These are phyloP conservation scores for Epichloe elymi DNA, from an alignment of 2,329 filamentous ascomycete species.

Conservation along the genomic window DNA sequence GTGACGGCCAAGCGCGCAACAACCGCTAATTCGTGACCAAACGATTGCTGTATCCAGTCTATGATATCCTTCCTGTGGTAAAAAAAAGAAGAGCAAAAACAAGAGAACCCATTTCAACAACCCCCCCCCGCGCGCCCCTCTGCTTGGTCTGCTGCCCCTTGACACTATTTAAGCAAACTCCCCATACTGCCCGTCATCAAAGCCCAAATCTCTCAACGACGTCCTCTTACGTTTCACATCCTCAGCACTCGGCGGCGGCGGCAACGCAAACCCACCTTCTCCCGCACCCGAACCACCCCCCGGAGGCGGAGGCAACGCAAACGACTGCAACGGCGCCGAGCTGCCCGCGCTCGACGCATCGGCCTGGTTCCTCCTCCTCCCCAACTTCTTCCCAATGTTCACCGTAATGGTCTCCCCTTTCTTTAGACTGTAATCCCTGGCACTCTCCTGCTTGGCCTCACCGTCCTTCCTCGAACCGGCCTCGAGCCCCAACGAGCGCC, in stretches of 20 bases:
- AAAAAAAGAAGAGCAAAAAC: background rate
- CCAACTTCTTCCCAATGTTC: conserved; percentile 50
- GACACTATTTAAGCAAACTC: conserved; percentile 50
- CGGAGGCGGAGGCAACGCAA: conserved; percentile 66
- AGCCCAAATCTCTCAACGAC: conserved; percentile 55
- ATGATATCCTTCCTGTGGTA: background rate
- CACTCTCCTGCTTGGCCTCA: conserved; percentile 22
- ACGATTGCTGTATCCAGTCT: conserved; percentile 1
- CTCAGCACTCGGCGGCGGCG: conserved; percentile 52
- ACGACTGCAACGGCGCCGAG: conserved; percentile 33
- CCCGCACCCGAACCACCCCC: conserved; percentile 15
- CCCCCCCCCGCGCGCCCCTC: no score
- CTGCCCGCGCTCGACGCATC: conserved; percentile 4
- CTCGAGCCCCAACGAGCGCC: conserved; percentile 54
- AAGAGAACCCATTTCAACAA: background rate
- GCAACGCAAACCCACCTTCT: conserved; percentile 38
- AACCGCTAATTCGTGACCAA: background rate
- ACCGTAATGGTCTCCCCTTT: conserved; percentile 83
- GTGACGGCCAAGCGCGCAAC: background rate
- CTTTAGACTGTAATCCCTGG: conserved; percentile 69
- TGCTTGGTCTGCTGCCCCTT: background rate
- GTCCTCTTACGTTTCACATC: conserved; percentile 47
- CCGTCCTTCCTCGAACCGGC: conserved; percentile 17
- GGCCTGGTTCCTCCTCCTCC: conserved; percentile 20
- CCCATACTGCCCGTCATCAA: conserved; percentile 80